Base-by-base conservation (phyloP, 768 basidiomycete species). In the Cystofilobasidium macerans region DNA sequence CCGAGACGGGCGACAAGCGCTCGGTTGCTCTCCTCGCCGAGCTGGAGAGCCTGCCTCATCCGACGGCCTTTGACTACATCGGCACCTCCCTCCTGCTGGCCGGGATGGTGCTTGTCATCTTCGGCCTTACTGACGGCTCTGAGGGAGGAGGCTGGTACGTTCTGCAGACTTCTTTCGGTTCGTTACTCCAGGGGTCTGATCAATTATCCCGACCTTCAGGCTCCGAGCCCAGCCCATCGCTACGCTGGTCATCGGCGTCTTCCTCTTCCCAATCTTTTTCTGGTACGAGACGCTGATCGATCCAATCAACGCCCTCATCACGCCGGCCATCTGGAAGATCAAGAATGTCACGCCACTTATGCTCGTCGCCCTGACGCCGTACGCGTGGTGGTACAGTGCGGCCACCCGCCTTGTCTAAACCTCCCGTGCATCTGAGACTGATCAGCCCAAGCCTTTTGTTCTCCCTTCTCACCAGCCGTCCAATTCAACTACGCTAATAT, bases 381-480 rank as follows among this genome's bases (percentile, higher is more conserved):
- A 30, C 24, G 51, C 43, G 28, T 63, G 62, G 62, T 63, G 62
- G 62, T 63, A 63, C 62, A 22, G 42, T 43, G 42, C 42, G 42
- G 5, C n/a, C n/a, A n/a, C n/a, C n/a, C n/a, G n/a, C n/a, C n/a
- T n/a, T n/a, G n/a, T n/a, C n/a, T n/a, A n/a, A n/a, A n/a, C n/a
- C n/a, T n/a, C n/a, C n/a, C n/a, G 36, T 14, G 8, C 36, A 38
- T 38, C 36, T 38, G 36, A 38, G 36, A 7, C 36, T 8, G 14
- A 38, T 38, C 14, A 38, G 36, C 8, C 36, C 14, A 14, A 38
- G 8, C 36, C 36, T 14, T 38, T 14, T 8, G 36, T 38, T 7
- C 36, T 14, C 14, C 36, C 36, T 14, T 38, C 36, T 43, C 42
- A 12, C 4, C 16, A 43, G 45, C 36, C 36, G 53, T 32, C 6